Evolutionary conservation across 2,329 filamentous ascomycete genomes (phyloP), one percentile per base, ranked within the genome.

Genomic region (Aspergillus piperis): DNA sequence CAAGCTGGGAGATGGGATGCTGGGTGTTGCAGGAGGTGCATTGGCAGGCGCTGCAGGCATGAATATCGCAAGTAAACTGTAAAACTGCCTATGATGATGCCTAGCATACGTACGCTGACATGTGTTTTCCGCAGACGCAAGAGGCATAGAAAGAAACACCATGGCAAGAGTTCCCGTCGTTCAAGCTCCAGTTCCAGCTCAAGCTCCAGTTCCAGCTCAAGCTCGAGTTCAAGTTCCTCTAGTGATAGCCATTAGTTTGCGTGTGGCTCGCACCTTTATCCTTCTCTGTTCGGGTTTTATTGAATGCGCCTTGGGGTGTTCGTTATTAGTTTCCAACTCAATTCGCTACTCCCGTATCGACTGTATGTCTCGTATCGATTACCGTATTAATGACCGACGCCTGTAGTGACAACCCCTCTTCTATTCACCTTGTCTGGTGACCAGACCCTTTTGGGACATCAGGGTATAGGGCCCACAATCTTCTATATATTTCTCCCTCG

Each of bases 1-100:
- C 48, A 74, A 76, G 50, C 50, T 76, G n/a, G 74, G 73, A 3
- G 72, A 71, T 13, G 74, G 73, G 6, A 42, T 68, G 7, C 48
- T 78, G 36, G 72, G 71, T 2, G 73, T 71, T 1, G 62, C 72
- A 1, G 75, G 72, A 6, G 75, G 75, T 42, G 69, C 70, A 19
- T 60, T 76, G 38, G 63, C 70, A 25, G 75, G 75, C 38, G 73
- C 72, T 13, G 66, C 70, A 10, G 73, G 74, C 48, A 68, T 72
- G 60, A 72, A 72, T 48, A 61, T 68, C 47, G 67, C 66, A 21
- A 69, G 59, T 32, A 72, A 74, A 57, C 58, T 70, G 73, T 74
- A 63, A 62, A 70, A 63, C 53, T 39, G 25, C 17, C 32, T 15
- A 10, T 3, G 60, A 27, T 54, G 2, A 5, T 54, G 32, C 8